Evolutionary conservation across 2,329 filamentous ascomycete species (phyloP), one percentile per base, ranked within the genome.

Genomic region (Sporothrix euskadiensis): DNA sequence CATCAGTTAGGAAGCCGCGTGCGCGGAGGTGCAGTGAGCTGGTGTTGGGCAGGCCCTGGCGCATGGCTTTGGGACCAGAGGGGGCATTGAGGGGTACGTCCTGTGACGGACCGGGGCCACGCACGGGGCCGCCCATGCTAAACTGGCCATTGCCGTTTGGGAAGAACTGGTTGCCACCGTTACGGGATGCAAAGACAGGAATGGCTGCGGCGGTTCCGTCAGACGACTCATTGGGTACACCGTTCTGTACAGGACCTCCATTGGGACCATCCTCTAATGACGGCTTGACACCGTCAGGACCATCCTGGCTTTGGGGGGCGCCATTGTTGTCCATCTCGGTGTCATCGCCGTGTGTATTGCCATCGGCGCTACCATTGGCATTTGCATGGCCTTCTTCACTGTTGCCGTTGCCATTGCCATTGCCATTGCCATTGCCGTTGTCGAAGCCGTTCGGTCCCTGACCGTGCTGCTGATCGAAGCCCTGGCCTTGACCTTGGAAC

Each of bases 11-110:
- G 22, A 81, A 80, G 71, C 82, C 83, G 75, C 83, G 81, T 32
- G 87, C 87, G 76, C 89, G 84, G 80, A 90, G 80, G 78, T 92
- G 88, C 76, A 90, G 88, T 71, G 92, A 88, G 77, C 92, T 93
- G 73, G 91, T 94, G 81, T 97, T 97, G 70, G 93, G 92, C 12
- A 94, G 85, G 41, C 94, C 94, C 82, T 96, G 92, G 76, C 95
- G 89, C 93, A 98, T 97, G 22, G 96, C 96, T 82, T 96, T 94
- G 66, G 96, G 96, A 10, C 94, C 96, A 72, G 92, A 97, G 39
- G 96, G 96, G 39, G 96, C 96, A 83, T 87, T 93, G 83, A 90
- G 81, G 61, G 89, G 89, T 70, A 86, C 83, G 76, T 83, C 83
- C 0, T 69, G 69, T 3, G 59, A 32, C 35, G 73, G 68, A 1